A percentile compares a stretch with the other conserved stretches of the same genome.
These are phyloP conservation scores for Melastoma malabathricum DNA, from an alignment of 345 rosid species.

Conservation along the genomic window DNA sequence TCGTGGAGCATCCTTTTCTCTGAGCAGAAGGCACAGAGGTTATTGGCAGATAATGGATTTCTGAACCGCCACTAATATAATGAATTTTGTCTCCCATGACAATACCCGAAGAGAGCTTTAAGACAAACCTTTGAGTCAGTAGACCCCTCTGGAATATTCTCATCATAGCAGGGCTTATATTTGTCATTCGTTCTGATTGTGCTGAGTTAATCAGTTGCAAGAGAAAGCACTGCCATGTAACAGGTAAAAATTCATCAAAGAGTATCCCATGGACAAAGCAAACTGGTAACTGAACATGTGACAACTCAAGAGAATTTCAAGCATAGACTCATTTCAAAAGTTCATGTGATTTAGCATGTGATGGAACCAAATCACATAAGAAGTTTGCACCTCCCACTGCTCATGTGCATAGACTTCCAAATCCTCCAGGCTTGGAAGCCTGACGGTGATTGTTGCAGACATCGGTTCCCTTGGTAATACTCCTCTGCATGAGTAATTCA, in stretches of 20 bases:
- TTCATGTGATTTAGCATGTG: background rate
- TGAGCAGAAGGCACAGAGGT: slow-evolving; percentile 14
- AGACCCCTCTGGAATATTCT: slow-evolving; percentile 84
- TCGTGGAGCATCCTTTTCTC: slow-evolving; percentile 75
- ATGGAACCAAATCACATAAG: slow-evolving; percentile 3
- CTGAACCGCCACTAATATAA: slow-evolving; percentile 3
- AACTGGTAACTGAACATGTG: background rate
- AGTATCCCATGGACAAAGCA: slow-evolving; percentile 11
- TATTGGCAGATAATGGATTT: too few species aligned
- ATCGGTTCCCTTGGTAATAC: slow-evolving; percentile 82
- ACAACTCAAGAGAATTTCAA: background rate
- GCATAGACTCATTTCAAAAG: background rate
- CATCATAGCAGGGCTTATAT: slow-evolving; percentile 87
- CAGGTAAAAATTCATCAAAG: slow-evolving; percentile 19
- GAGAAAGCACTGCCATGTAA: slow-evolving; percentile 63
- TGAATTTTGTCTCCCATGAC: background rate
- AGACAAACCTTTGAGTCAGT: slow-evolving; percentile 51
- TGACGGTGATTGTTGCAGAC: slow-evolving; percentile 37
- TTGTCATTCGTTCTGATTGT: slow-evolving; percentile 54
- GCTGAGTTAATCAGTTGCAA: slow-evolving; percentile 78
- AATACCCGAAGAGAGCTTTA: slow-evolving; percentile 1
- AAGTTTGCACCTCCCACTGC: slow-evolving; percentile 80
- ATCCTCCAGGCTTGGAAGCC: slow-evolving; percentile 69
- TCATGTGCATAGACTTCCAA: slow-evolving; percentile 69
- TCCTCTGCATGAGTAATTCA: slow-evolving; percentile 36